phyloP scores from a whole-genome alignment of 208 protist genomes.

The Acanthamoeba lugdunensis region DNA sequence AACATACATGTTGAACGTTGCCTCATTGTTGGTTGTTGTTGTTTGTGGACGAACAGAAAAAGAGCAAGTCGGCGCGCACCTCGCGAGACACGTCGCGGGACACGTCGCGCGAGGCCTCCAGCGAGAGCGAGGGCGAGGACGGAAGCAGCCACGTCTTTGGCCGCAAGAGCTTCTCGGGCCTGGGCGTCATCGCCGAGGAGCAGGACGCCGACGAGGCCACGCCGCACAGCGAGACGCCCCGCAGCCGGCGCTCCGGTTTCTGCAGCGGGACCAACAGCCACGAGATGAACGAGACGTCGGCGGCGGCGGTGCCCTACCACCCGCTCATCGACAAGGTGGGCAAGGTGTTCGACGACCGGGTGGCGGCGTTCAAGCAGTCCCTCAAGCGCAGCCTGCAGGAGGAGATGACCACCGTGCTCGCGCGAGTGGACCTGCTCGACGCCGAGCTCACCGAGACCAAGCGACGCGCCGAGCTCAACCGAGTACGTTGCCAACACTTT shows the following conservation, averaged over 20 bases:
- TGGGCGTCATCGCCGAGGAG: constrained; percentile 29
- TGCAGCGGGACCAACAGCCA: neutral
- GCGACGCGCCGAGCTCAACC: constrained; percentile 8
- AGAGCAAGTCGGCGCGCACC: neutral
- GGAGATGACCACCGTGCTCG: constrained; percentile 54
- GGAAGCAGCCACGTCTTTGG: neutral
- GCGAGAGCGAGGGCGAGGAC: constrained; percentile 42
- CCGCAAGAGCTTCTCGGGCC: constrained; percentile 3
- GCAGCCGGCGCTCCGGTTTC: neutral
- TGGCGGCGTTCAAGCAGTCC: neutral
- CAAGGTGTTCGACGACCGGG: constrained; percentile 22
- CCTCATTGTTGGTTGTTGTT: neutral
- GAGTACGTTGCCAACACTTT: neutral
- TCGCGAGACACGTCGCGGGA: constrained; percentile 35
- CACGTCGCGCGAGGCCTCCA: constrained; percentile 30
- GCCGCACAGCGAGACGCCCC: neutral
- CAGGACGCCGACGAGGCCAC: neutral
- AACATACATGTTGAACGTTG: too few species aligned
- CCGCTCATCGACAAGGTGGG: constrained; percentile 61
- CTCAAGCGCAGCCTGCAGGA: constrained; percentile 54
- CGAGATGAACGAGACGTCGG: neutral
- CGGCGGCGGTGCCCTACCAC: constrained; percentile 17
- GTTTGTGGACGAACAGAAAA: neutral
- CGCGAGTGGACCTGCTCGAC: neutral
- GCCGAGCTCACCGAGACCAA: constrained; percentile 17